Percentiles rank a stretch among this genome's conserved stretches.
Conservation (phyloP, 495 filamentous ascomycete species). For the Aspergillus leporis region DNA sequence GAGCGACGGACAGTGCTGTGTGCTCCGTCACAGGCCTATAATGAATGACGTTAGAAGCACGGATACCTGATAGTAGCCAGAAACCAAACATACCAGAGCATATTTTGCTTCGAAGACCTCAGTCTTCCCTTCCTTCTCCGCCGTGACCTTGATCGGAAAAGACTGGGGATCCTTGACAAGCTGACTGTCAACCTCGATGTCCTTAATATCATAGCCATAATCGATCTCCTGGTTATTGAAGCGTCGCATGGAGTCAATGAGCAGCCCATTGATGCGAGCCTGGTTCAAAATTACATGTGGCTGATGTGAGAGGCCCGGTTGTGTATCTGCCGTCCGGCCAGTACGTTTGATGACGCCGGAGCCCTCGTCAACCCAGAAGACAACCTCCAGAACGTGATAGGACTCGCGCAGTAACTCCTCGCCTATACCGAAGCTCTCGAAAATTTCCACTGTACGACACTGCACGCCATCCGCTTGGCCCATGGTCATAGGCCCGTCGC, state of each 20-base stretch:
- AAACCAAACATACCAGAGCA: conserved; percentile 53
- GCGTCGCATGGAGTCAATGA: conserved; percentile 52
- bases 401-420: conserved; percentile 71
- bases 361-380: conserved; percentile 57
- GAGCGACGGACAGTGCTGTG: conserved; percentile 67
- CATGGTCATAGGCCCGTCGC: conserved; percentile 57
- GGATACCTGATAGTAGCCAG: neutral
- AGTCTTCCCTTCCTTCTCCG: conserved; percentile 51
- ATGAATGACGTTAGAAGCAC: neutral
- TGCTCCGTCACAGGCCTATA: conserved; percentile 74
- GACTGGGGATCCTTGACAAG: conserved; percentile 39
- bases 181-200: conserved; percentile 53
- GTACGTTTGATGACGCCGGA: conserved; percentile 50
- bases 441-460: conserved; percentile 77
- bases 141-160: conserved; percentile 55
- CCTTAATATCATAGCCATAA: conserved; percentile 59
- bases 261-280: conserved; percentile 65
- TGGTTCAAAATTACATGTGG: conserved; percentile 80
- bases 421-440: conserved; percentile 72
- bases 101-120: conserved; percentile 66
- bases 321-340: conserved; percentile 59
- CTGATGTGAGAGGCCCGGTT: conserved; percentile 62
- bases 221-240: conserved; percentile 54
- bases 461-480: conserved; percentile 86
- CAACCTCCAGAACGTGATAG: conserved; percentile 68